These are phyloP conservation scores for Myriosclerotinia curreyana DNA, from an alignment of 2,329 filamentous ascomycete species.

Conservation along the genomic window DNA sequence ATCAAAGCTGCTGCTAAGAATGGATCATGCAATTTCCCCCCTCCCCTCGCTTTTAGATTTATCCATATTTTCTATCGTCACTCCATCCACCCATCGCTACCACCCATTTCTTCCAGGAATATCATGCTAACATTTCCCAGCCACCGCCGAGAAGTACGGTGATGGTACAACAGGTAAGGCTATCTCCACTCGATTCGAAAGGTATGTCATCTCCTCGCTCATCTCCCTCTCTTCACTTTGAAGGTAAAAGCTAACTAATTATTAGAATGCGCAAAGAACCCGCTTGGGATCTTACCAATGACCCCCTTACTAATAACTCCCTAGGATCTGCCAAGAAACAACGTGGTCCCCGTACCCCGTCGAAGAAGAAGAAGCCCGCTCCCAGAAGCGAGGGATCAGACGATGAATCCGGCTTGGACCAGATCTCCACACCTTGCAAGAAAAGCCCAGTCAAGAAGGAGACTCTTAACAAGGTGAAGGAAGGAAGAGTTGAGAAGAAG, in stretches of 20 bases:
- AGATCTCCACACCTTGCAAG: slow-evolving; percentile 23
- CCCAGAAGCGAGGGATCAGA: slow-evolving; percentile 20
- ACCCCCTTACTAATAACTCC: slow-evolving; percentile 27
- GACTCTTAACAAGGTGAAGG: slow-evolving; percentile 29
- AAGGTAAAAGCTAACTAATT: neutral
- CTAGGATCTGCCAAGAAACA: slow-evolving; percentile 12
- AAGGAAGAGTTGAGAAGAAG: slow-evolving; percentile 30
- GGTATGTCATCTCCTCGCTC: slow-evolving; percentile 11
- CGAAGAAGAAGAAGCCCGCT: slow-evolving; percentile 17
- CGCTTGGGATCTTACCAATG: slow-evolving; percentile 25
- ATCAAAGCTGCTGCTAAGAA: slow-evolving; percentile 34
- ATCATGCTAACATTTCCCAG: slow-evolving; percentile 35
- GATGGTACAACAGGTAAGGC: slow-evolving; percentile 36
- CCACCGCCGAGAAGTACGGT: slow-evolving; percentile 33
- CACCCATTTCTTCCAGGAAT: slow-evolving; percentile 20
- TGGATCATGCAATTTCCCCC: slow-evolving; percentile 13
- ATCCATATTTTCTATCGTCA: slow-evolving; percentile 24
- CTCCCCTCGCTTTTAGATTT: neutral
- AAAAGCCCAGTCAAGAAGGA: slow-evolving; percentile 27
- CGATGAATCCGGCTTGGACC: slow-evolving; percentile 12
- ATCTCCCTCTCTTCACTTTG: neutral
- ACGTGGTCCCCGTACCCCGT: neutral
- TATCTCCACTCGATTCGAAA: slow-evolving; percentile 34
- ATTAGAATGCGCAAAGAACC: slow-evolving; percentile 29
- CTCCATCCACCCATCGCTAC: slow-evolving; percentile 14